Conservation (phyloP, 371 early-diverging fungal genomes). For the Mortierella sp. region DNA sequence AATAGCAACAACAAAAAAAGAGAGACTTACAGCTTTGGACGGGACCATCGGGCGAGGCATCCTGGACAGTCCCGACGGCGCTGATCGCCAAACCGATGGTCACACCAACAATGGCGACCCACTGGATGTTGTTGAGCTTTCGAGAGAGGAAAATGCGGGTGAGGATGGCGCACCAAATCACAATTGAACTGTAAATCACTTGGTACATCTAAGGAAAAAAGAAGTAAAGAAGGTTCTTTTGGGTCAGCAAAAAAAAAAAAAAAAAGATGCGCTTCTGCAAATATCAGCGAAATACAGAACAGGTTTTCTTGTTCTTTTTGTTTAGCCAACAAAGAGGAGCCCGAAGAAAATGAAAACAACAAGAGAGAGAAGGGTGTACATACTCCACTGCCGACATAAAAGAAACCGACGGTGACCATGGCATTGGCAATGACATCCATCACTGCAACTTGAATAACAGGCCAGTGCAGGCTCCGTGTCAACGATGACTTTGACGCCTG, state of each 20-base stretch:
- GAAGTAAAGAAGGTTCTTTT: no score
- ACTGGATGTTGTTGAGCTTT: slow-evolving; percentile 68
- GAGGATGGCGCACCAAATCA: slow-evolving; percentile 85
- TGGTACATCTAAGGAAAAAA: slow-evolving; percentile 72
- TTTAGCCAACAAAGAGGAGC: no score
- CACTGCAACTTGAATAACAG: slow-evolving; percentile 66
- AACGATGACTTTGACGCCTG: slow-evolving; percentile 30
- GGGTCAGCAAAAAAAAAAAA: background rate
- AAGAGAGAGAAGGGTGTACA: slow-evolving; percentile 31
- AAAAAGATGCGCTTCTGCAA: background rate
- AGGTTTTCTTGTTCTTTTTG: background rate
- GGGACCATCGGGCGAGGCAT: slow-evolving; percentile 43
- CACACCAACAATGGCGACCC: slow-evolving; percentile 76
- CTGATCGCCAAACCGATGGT: slow-evolving; percentile 78
- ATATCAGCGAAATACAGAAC: background rate
- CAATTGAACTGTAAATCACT: slow-evolving; percentile 81
- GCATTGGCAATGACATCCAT: slow-evolving; percentile 80
- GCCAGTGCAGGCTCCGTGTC: slow-evolving; percentile 62
- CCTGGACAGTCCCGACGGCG: slow-evolving; percentile 62
- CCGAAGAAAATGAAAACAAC: background rate
- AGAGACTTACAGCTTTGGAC: slow-evolving; percentile 35
- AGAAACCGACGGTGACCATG: slow-evolving; percentile 79
- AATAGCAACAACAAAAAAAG: background rate
- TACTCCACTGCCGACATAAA: slow-evolving; percentile 83
- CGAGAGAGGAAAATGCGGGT: slow-evolving; percentile 72